Evolutionary conservation across 106 monocot species (phyloP).

Genomic region (Dendrobium officinale): DNA sequence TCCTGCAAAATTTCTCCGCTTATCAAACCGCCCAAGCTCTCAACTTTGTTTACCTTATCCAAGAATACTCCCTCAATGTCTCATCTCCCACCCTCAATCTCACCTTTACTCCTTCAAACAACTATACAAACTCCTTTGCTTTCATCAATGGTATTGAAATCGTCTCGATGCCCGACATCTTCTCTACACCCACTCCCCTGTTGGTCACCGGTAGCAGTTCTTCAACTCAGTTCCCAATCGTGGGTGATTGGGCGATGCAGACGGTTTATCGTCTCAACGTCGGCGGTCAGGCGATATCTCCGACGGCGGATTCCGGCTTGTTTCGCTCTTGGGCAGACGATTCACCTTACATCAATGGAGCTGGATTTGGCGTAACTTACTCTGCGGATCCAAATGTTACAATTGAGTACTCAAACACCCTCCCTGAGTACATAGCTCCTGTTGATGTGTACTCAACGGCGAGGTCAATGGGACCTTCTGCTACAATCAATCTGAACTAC

Average conservation of each 20-base stretch:
- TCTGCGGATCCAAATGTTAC: constrained; percentile 36
- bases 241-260: constrained; percentile 25
- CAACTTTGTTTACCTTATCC: constrained; percentile 30
- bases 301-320: constrained; percentile 28
- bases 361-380: constrained; percentile 33
- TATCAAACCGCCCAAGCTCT: constrained; percentile 43
- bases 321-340: constrained; percentile 43
- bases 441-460: constrained; percentile 37
- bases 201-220: constrained; percentile 10
- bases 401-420: constrained; percentile 9
- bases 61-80: constrained; percentile 45
- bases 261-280: constrained; percentile 57
- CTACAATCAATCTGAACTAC: constrained; percentile 24
- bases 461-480: constrained; percentile 40
- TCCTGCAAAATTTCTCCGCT: constrained; percentile 54
- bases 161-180: constrained; percentile 46
- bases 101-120: constrained; percentile 38
- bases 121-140: constrained; percentile 31
- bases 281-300: constrained; percentile 42
- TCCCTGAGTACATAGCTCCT: constrained; percentile 40
- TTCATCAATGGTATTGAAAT: constrained; percentile 69
- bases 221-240: constrained; percentile 13
- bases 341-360: constrained; percentile 22
- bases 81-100: constrained; percentile 26
- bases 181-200: neutral